Conservation (phyloP, 805 yeast species). For the Candida orba region DNA sequence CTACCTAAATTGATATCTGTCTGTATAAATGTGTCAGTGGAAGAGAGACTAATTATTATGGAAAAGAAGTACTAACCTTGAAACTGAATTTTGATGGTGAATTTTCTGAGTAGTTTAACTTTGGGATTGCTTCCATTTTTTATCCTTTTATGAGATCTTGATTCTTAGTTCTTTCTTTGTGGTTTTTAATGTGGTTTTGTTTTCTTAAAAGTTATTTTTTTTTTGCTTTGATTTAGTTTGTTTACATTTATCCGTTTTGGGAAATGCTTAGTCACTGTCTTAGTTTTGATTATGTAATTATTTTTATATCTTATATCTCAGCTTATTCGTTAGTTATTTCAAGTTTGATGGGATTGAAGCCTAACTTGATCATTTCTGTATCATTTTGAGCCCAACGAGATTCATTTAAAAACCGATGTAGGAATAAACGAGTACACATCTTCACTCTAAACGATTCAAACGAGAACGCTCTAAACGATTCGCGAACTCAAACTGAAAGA, state of each 20-base stretch:
- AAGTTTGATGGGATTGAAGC: too few species aligned
- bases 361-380: too few species aligned
- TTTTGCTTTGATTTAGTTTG: not conserved
- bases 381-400: too few species aligned
- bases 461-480: not conserved
- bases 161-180: too few species aligned
- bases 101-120: not conserved
- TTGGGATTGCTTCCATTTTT: not conserved
- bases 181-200: not conserved
- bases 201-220: too few species aligned
- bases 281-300: not conserved
- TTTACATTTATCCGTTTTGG: constrained; percentile 8
- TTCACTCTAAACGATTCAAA: not conserved
- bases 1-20: too few species aligned
- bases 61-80: not conserved
- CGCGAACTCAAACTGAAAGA: not conserved
- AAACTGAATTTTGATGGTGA: not conserved
- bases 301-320: not conserved
- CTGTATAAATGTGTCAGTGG: not conserved
- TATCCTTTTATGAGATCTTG: not conserved
- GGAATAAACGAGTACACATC: too few species aligned
- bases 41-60: too few species aligned
- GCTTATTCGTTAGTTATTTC: too few species aligned
- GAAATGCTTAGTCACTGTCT: not conserved
- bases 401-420: too few species aligned